Base-by-base conservation (phyloP, 345 rosid genomes). In the Cardamine occulta region DNA sequence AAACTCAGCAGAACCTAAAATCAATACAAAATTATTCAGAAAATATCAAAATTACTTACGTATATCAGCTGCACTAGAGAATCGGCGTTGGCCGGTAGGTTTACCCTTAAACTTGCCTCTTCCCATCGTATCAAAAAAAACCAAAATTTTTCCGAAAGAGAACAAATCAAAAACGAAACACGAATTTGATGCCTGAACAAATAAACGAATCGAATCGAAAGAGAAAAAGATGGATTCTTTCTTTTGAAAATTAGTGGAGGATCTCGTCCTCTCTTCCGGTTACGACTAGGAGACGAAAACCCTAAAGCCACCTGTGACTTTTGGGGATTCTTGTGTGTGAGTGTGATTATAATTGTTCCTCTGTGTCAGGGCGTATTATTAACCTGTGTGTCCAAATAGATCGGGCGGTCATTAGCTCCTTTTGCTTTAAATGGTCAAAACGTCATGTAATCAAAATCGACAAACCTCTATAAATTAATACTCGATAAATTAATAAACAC, bases 61-160 rank as follows among this genome's bases (percentile, higher is more conserved):
- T 28, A 88, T 72, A 65, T 88, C 90, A 84, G 88, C 90, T 24
- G 86, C 88, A 14, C 88, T 82, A 15, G 93, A 86, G 88, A 88
- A 88, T 42, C 80, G 86, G 82, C 89, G 90, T 65, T 82, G 89
- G 70, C 93, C 90, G 29, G 93, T 88, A 37, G 90, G 93, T 73
- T 88, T 88, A 29, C 89, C 93, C 86, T 88, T 88, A 79, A 85
- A 88, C 81, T 86, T 88, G 66, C 90, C 93, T 83, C 90, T 85
- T 66, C 88, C 90, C 90, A 86, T 88, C 34, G 74, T 62, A 19
- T 6, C 19, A 2, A 65, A 21, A 32, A 8, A 21, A 55, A 3
- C 10, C 0, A 10, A 65, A 68, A 70, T 32, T 11, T 15, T 28
- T 53, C 17, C 63, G 13, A 44, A 39, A 31, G 42, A 60, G 37